These are phyloP conservation scores for Yarrowia sp. DNA, from an alignment of 805 yeast species.

Conservation along the genomic window DNA sequence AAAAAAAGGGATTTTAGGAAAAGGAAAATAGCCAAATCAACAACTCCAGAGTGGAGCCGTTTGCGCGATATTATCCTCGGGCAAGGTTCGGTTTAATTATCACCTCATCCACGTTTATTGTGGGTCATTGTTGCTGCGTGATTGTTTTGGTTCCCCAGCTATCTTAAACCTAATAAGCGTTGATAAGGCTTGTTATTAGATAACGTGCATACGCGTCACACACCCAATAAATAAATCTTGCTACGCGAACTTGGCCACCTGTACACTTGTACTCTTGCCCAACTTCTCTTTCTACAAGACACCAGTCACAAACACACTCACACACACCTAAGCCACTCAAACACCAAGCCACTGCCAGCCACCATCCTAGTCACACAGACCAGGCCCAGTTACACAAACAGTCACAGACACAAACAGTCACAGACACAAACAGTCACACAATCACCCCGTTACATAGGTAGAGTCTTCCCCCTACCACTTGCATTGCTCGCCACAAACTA, in stretches of 20 bases:
- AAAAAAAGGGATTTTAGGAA: too few species aligned
- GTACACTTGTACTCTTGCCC: neutral
- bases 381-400: neutral
- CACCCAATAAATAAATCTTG: constrained; percentile 17
- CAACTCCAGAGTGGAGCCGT: too few species aligned
- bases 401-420: neutral
- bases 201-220: constrained; percentile 23
- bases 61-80: too few species aligned
- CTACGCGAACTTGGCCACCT: constrained; percentile 11
- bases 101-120: too few species aligned
- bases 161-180: constrained; percentile 8
- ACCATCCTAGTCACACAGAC: constrained; percentile 2
- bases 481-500: neutral
- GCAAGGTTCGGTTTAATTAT: too few species aligned
- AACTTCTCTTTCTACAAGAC: neutral
- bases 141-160: constrained; percentile 21
- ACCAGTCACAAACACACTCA: neutral
- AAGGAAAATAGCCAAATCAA: too few species aligned
- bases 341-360: neutral
- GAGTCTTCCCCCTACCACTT: neutral
- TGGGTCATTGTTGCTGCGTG: neutral
- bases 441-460: neutral
- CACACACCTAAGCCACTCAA: neutral
- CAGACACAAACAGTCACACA: neutral
- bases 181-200: constrained; percentile 22